phyloP scores from a whole-genome alignment of 805 yeast species.

The Yarrowia deformans region DNA sequence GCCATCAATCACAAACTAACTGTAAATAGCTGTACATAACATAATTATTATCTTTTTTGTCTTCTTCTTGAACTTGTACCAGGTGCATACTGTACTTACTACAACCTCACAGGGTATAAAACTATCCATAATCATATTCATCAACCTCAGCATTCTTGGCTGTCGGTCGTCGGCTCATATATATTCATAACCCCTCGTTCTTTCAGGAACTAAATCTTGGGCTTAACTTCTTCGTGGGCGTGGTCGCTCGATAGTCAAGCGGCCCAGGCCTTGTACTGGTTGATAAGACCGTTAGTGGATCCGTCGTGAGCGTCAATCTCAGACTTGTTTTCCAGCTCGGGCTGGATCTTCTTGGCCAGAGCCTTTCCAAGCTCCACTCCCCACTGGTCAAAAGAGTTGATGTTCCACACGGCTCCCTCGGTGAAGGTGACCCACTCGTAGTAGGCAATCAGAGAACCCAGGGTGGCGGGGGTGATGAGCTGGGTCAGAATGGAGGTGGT shows the following conservation, averaged over 20 bases:
- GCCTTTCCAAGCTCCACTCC: conserved; percentile 99
- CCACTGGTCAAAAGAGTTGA: conserved; percentile 99
- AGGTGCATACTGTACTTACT: no score
- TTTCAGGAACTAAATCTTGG: conserved; percentile 13
- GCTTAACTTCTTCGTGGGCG: not conserved
- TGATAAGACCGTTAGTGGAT: conserved; percentile 90
- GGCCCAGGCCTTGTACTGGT: conserved; percentile 90
- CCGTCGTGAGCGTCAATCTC: conserved; percentile 78
- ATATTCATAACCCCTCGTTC: conserved; percentile 9
- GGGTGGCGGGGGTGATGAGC: conserved; percentile 93
- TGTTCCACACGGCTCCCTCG: conserved; percentile 99
- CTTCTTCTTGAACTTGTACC: no score
- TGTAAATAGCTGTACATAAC: conserved; percentile 31
- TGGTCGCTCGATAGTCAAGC: conserved; percentile 29
- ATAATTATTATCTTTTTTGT: no score
- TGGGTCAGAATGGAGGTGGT: conserved; percentile 96
- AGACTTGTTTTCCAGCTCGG: conserved; percentile 73
- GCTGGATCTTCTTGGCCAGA: conserved; percentile 93
- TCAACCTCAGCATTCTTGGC: not conserved
- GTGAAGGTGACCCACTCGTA: conserved; percentile 97
- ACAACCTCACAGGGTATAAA: no score
- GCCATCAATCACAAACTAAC: conserved; percentile 9
- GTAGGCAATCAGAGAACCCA: conserved; percentile 96
- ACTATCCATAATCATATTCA: not conserved
- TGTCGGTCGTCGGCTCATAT: not conserved